phyloP scores from a whole-genome alignment of 768 basidiomycete genomes.

The Chiua virens region DNA sequence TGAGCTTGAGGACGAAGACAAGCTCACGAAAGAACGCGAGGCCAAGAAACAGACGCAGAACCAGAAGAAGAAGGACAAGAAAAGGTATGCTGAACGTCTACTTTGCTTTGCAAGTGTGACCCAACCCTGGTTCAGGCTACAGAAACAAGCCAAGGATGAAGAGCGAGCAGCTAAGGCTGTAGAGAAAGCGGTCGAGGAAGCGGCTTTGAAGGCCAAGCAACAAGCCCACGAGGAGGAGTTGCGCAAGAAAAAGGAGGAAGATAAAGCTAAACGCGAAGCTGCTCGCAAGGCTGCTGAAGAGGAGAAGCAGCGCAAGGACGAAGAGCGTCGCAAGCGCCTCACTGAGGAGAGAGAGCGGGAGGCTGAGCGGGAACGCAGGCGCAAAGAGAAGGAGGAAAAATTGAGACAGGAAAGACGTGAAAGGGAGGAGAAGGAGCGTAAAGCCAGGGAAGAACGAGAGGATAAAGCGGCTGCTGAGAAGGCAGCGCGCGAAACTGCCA shows the following conservation, averaged over 20 bases:
- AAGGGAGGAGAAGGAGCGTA: conserved; percentile 64
- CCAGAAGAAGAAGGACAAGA: conserved; percentile 99
- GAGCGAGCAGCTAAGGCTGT: conserved; percentile 82
- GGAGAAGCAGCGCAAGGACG: conserved; percentile 79
- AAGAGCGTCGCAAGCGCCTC: conserved; percentile 74
- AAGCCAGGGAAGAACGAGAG: conserved; percentile 64
- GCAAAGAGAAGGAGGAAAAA: conserved; percentile 72
- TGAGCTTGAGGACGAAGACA: conserved; percentile 96
- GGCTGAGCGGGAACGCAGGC: conserved; percentile 71
- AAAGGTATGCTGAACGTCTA: conserved; percentile 59
- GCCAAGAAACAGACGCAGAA: conserved; percentile 90
- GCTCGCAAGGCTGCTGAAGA: conserved; percentile 77
- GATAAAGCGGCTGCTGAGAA: conserved; percentile 51
- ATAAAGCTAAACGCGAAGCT: conserved; percentile 75
- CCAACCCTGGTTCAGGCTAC: conserved; percentile 53
- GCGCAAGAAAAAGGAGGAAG: conserved; percentile 83
- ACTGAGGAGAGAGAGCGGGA: conserved; percentile 82
- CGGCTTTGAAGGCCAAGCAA: conserved; percentile 72
- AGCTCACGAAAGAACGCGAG: conserved; percentile 80
- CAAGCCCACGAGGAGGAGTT: conserved; percentile 77
- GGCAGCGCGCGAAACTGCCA: conserved; percentile 38
- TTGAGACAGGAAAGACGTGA: conserved; percentile 48
- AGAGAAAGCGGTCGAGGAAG: conserved; percentile 85
- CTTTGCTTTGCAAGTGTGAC: conserved; percentile 1
- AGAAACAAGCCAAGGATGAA: conserved; percentile 91